Base-by-base conservation (phyloP, 2,329 filamentous ascomycete genomes). In the Falciphora oryzae region DNA sequence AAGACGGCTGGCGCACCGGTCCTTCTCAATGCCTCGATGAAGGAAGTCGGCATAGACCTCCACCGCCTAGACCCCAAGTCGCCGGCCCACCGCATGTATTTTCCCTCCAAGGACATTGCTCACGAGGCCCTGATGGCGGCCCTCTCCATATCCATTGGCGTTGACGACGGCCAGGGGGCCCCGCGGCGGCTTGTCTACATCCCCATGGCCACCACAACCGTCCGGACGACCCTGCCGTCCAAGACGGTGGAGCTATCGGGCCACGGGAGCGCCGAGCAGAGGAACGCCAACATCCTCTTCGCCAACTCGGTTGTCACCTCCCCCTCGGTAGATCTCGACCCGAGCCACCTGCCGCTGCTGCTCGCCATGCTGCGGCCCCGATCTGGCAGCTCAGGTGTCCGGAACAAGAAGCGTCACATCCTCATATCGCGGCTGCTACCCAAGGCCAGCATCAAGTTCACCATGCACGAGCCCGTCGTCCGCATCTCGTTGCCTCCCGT, bases 11-110 rank as follows among this genome's bases (percentile, higher is more conserved):
- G 89, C 32, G 81, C 84, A n/a, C 89, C 92, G 4, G 84, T 97
- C 10, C 87, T 90, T 66, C 82, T 97, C 66, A 97, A 94, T 72
- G 85, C 93, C 59, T 93, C 94, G 8, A 96, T 97, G 85, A 98
- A 99, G 75, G 96, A 99, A 74, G 87, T 99, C 57, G 94, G 94
- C 66, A 85, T 99, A 73, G 95, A 99, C 73, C 80, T 99, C 57
- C 89, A 98, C 73, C 88, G 94, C 28, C 84, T 99, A 64, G 94
- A 99, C 74, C 89, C 92, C 57, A 94, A 92, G 71, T 97, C 93
- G 22, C 93, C 95, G 0, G 93, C 94, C 0, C 95, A 99, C 80
- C 88, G 95, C 68, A 99, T 98, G 95, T 98, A 99, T 76, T 99
- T 99, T 73, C 91, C 93, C 2, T 87, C 90, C 28, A 89, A 92